A percentile compares a stretch with the other conserved stretches of the same genome.
These are phyloP conservation scores for Triticum monococcum DNA, from an alignment of 176 grass and related monocot species.

Conservation along the genomic window DNA sequence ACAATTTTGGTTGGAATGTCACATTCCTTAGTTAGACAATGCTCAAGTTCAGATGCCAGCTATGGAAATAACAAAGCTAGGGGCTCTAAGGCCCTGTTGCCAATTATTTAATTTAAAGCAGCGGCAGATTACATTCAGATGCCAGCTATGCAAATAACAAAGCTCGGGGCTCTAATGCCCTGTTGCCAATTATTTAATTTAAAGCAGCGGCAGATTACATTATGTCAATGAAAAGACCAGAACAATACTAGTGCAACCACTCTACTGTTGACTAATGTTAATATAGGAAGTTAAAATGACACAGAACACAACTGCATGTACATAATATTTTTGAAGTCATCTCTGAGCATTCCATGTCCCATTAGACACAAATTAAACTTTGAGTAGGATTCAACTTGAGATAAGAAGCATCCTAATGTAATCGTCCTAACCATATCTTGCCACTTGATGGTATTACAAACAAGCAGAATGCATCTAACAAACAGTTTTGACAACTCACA, in stretches of 20 bases:
- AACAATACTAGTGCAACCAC: conserved; percentile 6
- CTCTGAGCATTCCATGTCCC: neutral
- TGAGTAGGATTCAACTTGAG: conserved; percentile 16
- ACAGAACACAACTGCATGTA: neutral
- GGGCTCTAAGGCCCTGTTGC: no score
- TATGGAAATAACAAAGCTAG: no score
- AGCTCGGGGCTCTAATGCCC: no score
- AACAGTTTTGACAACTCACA: conserved; percentile 11
- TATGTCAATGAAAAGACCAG: neutral
- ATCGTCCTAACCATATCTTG: neutral
- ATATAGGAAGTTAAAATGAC: conserved; percentile 6
- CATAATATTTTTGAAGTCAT: conserved; percentile 3
- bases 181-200: no score
- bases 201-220: no score
- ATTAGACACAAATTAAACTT: conserved; percentile 9
- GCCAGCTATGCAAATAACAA: no score
- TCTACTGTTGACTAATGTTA: neutral
- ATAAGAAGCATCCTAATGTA: conserved; percentile 12
- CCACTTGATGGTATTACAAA: neutral
- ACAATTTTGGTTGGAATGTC: no score
- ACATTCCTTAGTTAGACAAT: no score
- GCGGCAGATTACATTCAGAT: no score
- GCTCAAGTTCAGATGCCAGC: no score
- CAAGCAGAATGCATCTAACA: conserved; percentile 5
- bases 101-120: no score